A percentile compares a stretch with the other conserved stretches of the same genome.
Evolutionary conservation across 768 basidiomycete species (phyloP).

Genomic region (button mushroom (Agaricus bisporus)): DNA sequence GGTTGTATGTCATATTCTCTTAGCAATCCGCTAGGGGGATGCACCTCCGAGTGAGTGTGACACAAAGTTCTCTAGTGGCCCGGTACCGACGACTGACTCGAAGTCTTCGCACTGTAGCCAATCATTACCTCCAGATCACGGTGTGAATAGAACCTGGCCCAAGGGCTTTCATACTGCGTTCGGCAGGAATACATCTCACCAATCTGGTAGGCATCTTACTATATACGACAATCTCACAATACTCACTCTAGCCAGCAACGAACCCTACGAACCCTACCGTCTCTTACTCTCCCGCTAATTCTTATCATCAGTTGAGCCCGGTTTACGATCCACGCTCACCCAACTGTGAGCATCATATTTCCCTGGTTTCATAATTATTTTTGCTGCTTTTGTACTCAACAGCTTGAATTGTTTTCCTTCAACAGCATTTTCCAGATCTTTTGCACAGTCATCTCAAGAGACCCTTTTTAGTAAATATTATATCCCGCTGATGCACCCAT

Average conservation of each 20-base stretch:
- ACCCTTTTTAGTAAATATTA: neutral
- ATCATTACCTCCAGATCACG: neutral
- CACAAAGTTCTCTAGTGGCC: too few relatives aligned
- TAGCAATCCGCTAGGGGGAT: too few relatives aligned
- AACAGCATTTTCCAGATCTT: neutral
- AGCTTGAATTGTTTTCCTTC: neutral
- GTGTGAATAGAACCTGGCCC: neutral
- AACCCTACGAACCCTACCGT: neutral
- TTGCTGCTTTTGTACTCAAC: neutral
- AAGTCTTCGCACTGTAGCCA: neutral
- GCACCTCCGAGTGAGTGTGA: too few relatives aligned
- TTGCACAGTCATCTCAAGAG: neutral
- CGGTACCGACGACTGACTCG: neutral
- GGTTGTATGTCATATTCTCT: too few relatives aligned
- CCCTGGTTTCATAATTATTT: neutral
- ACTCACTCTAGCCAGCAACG: neutral
- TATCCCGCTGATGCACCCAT: neutral
- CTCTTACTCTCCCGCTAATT: neutral
- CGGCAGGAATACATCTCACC: neutral
- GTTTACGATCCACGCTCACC: neutral
- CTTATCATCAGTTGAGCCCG: neutral
- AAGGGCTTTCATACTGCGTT: neutral
- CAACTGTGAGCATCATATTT: neutral
- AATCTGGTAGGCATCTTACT: too few relatives aligned
- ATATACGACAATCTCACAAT: neutral